Evolutionary conservation across 2,329 filamentous ascomycete genomes (phyloP).

Genomic region (Cladorrhinum sp.): DNA sequence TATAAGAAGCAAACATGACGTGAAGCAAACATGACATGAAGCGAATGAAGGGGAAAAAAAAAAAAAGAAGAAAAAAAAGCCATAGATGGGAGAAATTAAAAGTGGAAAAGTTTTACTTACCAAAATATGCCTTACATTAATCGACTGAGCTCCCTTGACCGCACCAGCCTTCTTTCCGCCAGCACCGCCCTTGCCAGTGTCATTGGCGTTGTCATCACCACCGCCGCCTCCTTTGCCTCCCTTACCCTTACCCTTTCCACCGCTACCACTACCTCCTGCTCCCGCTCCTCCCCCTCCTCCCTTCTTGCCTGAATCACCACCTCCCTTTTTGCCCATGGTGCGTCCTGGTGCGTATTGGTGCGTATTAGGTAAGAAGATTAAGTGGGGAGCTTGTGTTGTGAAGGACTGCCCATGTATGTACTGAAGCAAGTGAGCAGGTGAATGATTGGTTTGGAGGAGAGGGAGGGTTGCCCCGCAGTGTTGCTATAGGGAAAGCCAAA

Average conservation of each 20-base stretch:
- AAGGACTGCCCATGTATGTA: too few species aligned
- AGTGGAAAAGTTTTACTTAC: not conserved
- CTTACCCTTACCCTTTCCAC: not conserved
- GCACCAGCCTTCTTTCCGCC: not conserved
- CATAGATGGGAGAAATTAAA: not conserved
- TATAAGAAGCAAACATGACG: not conserved
- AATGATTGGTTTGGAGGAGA: too few species aligned
- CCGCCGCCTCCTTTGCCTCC: not conserved
- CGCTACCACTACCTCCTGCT: not conserved
- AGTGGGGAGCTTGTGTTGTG: too few species aligned
- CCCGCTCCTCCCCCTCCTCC: not conserved
- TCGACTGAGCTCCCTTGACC: slow-evolving; percentile 1
- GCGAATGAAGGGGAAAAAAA: not conserved
- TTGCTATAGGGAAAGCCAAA: not conserved
- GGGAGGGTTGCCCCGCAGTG: not conserved
- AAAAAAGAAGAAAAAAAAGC: not conserved
- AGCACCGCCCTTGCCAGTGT: not conserved
- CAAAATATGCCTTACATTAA: slow-evolving; percentile 5
- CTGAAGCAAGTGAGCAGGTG: too few species aligned
- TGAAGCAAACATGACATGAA: not conserved
- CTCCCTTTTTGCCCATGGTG: not conserved
- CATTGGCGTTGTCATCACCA: not conserved
- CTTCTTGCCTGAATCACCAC: not conserved
- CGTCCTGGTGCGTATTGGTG: too few species aligned
- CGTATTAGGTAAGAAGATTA: too few species aligned